Evolutionary conservation across 2,329 filamentous ascomycete genomes (phyloP).

Genomic region (Raffaelea deltoideospora): DNA sequence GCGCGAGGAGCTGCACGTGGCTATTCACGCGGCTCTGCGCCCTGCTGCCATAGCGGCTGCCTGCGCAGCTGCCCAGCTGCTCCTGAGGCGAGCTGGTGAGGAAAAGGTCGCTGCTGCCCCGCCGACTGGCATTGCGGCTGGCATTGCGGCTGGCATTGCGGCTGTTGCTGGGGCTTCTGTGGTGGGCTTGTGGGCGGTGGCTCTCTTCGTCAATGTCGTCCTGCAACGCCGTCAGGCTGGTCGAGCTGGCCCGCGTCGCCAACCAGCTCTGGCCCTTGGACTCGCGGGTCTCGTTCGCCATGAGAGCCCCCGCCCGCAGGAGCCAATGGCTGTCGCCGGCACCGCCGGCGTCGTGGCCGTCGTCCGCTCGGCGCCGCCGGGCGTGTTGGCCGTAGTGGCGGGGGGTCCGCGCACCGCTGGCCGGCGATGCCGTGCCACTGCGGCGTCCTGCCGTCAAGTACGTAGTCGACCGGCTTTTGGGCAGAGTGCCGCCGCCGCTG

Average conservation of each 20-base stretch:
- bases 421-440: slow-evolving; percentile 3
- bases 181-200: too few species aligned
- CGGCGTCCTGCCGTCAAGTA: slow-evolving; percentile 25
- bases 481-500: slow-evolving; percentile 15
- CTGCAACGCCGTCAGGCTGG: slow-evolving; percentile 37
- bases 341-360: slow-evolving; percentile 14
- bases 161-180: too few species aligned
- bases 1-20: slow-evolving; percentile 28
- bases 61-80: slow-evolving; percentile 23
- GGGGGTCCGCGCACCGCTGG: too few species aligned
- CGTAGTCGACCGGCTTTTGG: slow-evolving; percentile 49
- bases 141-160: slow-evolving; percentile 30
- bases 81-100: slow-evolving; percentile 10
- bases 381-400: too few species aligned
- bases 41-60: slow-evolving; percentile 32
- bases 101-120: slow-evolving; percentile 17
- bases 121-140: slow-evolving; percentile 17
- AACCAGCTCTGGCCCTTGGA: slow-evolving; percentile 57
- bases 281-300: slow-evolving; percentile 47
- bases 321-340: slow-evolving; percentile 46
- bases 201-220: slow-evolving; percentile 32
- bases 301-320: slow-evolving; percentile 44
- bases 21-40: slow-evolving; percentile 30
- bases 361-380: slow-evolving; percentile 9
- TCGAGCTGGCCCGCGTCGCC: slow-evolving; percentile 48